Conservation (phyloP, 768 basidiomycete species). For the Panaeolus papilionaceus region DNA sequence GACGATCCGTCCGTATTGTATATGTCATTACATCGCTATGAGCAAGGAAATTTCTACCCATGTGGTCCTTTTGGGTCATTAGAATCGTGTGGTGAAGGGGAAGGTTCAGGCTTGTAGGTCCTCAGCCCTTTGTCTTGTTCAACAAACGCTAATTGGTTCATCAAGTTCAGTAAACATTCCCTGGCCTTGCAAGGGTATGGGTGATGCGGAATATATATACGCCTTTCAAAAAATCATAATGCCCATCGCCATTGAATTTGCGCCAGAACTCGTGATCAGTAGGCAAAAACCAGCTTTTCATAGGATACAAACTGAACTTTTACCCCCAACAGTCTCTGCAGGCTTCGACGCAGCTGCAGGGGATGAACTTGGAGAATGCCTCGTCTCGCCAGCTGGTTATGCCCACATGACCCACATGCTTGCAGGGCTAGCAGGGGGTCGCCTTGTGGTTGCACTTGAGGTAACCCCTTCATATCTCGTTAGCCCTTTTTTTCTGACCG, state of each 20-base stretch:
- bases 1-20: constrained; percentile 93
- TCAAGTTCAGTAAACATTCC: constrained; percentile 93
- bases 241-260: constrained; percentile 97
- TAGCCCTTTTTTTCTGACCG: constrained; percentile 10
- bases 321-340: constrained; percentile 75
- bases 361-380: constrained; percentile 90
- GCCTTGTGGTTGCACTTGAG: constrained; percentile 92
- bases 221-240: constrained; percentile 96
- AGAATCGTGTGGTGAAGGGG: constrained; percentile 84
- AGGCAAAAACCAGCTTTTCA: constrained; percentile 30
- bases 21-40: constrained; percentile 95
- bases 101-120: constrained; percentile 84
- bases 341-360: constrained; percentile 97
- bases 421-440: constrained; percentile 84
- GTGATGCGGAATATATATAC: constrained; percentile 94
- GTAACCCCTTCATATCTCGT: constrained; percentile 47
- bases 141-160: constrained; percentile 14
- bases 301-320: constrained; percentile 21
- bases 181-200: constrained; percentile 89
- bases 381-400: constrained; percentile 91
- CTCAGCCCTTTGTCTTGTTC: constrained; percentile 20
- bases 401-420: constrained; percentile 99
- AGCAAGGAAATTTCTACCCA: constrained; percentile 91
- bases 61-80: constrained; percentile 89
- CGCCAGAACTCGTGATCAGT: constrained; percentile 97